Conservation (phyloP, 2,329 filamentous ascomycete species). For the Lasiodiplodia citricola region DNA sequence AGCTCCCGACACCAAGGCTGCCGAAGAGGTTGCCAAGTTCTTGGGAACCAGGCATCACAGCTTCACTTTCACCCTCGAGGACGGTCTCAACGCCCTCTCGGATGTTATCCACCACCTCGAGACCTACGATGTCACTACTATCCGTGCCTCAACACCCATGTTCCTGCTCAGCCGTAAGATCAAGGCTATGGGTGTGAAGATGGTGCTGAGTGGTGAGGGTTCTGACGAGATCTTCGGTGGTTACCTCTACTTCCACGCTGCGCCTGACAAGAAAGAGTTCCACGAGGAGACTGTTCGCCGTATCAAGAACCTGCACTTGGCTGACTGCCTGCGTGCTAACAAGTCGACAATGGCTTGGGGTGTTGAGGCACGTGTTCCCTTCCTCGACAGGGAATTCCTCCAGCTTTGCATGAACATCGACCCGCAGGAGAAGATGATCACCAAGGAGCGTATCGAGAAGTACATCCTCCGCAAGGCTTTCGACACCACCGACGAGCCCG, state of each 20-base stretch:
- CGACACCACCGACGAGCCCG: slow-evolving; percentile 87
- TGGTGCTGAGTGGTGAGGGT: slow-evolving; percentile 96
- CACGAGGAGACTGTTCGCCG: slow-evolving; percentile 93
- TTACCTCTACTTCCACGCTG: slow-evolving; percentile 97
- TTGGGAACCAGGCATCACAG: slow-evolving; percentile 97
- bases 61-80: slow-evolving; percentile 97
- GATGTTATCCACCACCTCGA: slow-evolving; percentile 99
- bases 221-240: slow-evolving; percentile 98
- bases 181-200: slow-evolving; percentile 99
- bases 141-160: slow-evolving; percentile 98
- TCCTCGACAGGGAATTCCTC: slow-evolving; percentile 97
- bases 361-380: slow-evolving; percentile 95
- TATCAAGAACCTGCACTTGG: slow-evolving; percentile 93
- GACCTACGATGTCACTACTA: slow-evolving; percentile 97
- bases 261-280: slow-evolving; percentile 89
- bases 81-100: slow-evolving; percentile 93
- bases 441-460: slow-evolving; percentile 87
- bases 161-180: slow-evolving; percentile 97
- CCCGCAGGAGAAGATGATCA: slow-evolving; percentile 95
- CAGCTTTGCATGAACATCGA: slow-evolving; percentile 93
- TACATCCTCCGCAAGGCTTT: slow-evolving; percentile 98
- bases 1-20: slow-evolving; percentile 90
- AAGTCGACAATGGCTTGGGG: slow-evolving; percentile 99
- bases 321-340: slow-evolving; percentile 98
- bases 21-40: slow-evolving; percentile 92